Percentiles rank a stretch among this genome's conserved stretches.
These are phyloP conservation scores for Penicillium brevicompactum DNA, from an alignment of 2,329 filamentous ascomycete genomes.

Conservation along the genomic window DNA sequence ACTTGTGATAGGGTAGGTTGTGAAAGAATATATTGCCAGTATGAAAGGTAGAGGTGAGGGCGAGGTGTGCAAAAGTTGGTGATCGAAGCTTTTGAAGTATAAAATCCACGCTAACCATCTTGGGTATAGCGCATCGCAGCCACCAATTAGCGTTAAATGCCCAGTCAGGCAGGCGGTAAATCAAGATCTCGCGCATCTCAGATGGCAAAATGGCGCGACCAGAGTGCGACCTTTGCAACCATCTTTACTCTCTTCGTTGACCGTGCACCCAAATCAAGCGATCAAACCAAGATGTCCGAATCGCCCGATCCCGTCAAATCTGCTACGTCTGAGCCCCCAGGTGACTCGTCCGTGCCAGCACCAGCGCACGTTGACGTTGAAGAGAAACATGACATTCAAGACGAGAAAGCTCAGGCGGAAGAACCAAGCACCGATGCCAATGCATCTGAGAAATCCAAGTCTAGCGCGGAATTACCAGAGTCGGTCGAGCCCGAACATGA, in stretches of 20 bases:
- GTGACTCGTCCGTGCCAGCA: slow-evolving; percentile 84
- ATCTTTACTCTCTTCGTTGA: neutral
- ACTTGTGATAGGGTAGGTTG: no score
- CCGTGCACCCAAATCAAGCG: neutral
- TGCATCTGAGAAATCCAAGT: slow-evolving; percentile 50
- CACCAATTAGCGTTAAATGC: no score
- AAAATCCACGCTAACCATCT: no score
- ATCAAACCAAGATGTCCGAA: slow-evolving; percentile 17
- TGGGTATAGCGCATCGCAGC: no score
- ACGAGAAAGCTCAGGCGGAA: slow-evolving; percentile 14
- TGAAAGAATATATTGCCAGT: no score
- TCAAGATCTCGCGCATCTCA: no score
- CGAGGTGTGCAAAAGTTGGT: no score
- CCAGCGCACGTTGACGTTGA: slow-evolving; percentile 79
- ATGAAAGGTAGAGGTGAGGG: no score
- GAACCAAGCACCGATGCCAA: slow-evolving; percentile 1
- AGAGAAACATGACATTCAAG: slow-evolving; percentile 27
- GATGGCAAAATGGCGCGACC: neutral
- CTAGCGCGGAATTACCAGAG: slow-evolving; percentile 14
- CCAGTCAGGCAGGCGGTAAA: no score
- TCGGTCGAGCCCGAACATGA: slow-evolving; percentile 22
- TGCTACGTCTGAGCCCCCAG: slow-evolving; percentile 73
- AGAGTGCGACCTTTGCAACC: neutral
- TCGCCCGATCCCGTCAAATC: slow-evolving; percentile 2
- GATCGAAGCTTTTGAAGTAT: no score